These are phyloP conservation scores for Botrytis elliptica DNA, from an alignment of 2,329 filamentous ascomycete genomes.

Conservation along the genomic window DNA sequence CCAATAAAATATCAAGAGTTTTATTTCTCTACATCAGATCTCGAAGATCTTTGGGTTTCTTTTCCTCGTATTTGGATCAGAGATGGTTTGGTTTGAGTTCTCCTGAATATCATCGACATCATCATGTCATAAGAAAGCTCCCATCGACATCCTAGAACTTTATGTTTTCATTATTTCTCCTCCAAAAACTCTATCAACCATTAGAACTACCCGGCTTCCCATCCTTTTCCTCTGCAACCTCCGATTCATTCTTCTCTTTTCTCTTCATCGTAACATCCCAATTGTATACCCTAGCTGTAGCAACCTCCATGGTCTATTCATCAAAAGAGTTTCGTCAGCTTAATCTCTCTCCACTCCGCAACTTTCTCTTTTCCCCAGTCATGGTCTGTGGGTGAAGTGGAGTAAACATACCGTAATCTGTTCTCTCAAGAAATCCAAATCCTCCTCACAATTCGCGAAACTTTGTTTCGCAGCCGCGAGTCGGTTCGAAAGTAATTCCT, in stretches of 20 bases:
- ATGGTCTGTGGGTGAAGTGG: background rate
- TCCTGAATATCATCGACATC: slow-evolving; percentile 17
- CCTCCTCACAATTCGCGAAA: slow-evolving; percentile 87
- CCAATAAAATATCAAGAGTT: slow-evolving; percentile 9
- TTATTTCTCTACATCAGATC: slow-evolving; percentile 6
- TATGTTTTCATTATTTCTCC: slow-evolving; percentile 20
- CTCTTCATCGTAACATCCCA: slow-evolving; percentile 97
- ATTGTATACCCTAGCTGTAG: slow-evolving; percentile 96
- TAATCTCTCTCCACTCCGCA: background rate
- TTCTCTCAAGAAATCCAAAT: slow-evolving; percentile 90
- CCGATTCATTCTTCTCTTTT: slow-evolving; percentile 77
- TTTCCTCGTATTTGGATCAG: background rate
- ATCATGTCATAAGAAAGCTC: background rate
- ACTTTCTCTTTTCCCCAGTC: background rate
- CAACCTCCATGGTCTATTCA: slow-evolving; percentile 72
- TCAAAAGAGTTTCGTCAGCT: slow-evolving; percentile 19
- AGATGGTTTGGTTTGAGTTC: background rate
- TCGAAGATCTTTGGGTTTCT: background rate
- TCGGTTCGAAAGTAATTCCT: slow-evolving; percentile 74
- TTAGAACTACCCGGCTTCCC: slow-evolving; percentile 39
- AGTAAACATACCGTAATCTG: slow-evolving; percentile 78
- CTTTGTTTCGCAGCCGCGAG: slow-evolving; percentile 76
- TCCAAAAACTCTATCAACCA: slow-evolving; percentile 29
- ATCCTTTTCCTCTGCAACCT: slow-evolving; percentile 36
- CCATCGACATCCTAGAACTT: background rate